A percentile compares a stretch with the other conserved stretches of the same genome.
Evolutionary conservation across 352 stramenopile species (phyloP).

Genomic region (Sclerospora graminicola): DNA sequence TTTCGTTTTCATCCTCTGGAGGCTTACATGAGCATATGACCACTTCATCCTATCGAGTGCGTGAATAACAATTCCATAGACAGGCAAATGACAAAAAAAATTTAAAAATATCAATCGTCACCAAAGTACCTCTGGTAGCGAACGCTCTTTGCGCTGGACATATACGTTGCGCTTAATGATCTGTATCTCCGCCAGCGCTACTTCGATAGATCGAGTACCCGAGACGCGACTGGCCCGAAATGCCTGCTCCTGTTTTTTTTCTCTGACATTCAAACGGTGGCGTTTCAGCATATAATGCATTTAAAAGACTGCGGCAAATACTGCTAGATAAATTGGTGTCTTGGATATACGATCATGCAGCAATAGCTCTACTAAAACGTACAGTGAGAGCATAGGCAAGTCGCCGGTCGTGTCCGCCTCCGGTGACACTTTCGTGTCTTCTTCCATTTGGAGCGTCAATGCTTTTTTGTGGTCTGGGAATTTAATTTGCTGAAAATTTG

Average conservation of each 20-base stretch:
- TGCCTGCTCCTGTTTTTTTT: constrained; percentile 25
- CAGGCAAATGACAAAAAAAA: not conserved
- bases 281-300: constrained; percentile 1
- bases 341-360: not conserved
- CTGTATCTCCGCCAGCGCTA: constrained; percentile 58
- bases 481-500: constrained; percentile 16
- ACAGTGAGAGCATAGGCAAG: constrained; percentile 14
- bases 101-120: not conserved
- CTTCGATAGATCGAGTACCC: constrained; percentile 52
- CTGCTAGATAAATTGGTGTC: constrained; percentile 1
- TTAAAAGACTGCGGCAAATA: not conserved
- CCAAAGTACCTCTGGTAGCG: constrained; percentile 27
- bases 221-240: constrained; percentile 49
- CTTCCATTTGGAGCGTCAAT: too few species aligned
- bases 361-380: constrained; percentile 7
- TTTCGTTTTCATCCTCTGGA: constrained; percentile 19
- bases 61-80: not conserved
- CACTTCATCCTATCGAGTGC: constrained; percentile 49
- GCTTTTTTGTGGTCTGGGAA: constrained; percentile 1
- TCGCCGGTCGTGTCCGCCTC: constrained; percentile 4
- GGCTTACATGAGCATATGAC: constrained; percentile 44
- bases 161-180: constrained; percentile 69
- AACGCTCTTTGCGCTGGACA: constrained; percentile 53
- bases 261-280: constrained; percentile 12
- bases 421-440: constrained; percentile 10